Percentiles rank a stretch among this genome's conserved stretches.
These are phyloP conservation scores for Davidsoniella eucalypti DNA, from an alignment of 2,329 filamentous ascomycete species.

Conservation along the genomic window DNA sequence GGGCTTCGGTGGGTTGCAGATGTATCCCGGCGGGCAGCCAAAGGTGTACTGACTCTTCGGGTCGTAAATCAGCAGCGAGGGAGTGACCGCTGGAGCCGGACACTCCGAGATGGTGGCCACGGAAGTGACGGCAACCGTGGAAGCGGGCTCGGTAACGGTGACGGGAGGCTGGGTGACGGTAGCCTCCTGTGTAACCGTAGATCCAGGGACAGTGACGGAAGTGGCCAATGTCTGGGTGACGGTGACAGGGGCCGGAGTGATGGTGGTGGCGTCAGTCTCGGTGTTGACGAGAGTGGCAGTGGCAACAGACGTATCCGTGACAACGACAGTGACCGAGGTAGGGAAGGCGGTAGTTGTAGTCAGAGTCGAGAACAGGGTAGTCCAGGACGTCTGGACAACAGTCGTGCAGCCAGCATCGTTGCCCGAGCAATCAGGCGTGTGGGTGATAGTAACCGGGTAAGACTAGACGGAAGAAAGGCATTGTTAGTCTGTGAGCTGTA, in stretches of 20 bases:
- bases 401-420: constrained; percentile 7
- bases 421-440: constrained; percentile 6
- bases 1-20: constrained; percentile 37
- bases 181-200: constrained; percentile 14
- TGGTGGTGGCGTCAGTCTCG: constrained; percentile 18
- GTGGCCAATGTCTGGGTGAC: constrained; percentile 6
- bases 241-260: constrained; percentile 15
- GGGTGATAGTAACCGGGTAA: constrained; percentile 16
- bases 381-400: constrained; percentile 4
- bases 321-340: constrained; percentile 9
- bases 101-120: constrained; percentile 17
- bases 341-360: constrained; percentile 13
- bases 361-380: constrained; percentile 15
- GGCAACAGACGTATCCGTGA: constrained; percentile 11
- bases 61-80: constrained; percentile 18
- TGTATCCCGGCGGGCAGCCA: constrained; percentile 35
- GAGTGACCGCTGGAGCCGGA: constrained; percentile 23
- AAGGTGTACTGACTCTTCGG: constrained; percentile 29
- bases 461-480: constrained; percentile 13
- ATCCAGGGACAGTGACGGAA: background rate
- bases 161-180: constrained; percentile 19
- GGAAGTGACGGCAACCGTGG: constrained; percentile 18
- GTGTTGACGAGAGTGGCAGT: constrained; percentile 1
- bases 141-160: constrained; percentile 17
- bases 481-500: no score